phyloP scores from a whole-genome alignment of 257 asterid genomes.

The Nicotiana noctiflora region DNA sequence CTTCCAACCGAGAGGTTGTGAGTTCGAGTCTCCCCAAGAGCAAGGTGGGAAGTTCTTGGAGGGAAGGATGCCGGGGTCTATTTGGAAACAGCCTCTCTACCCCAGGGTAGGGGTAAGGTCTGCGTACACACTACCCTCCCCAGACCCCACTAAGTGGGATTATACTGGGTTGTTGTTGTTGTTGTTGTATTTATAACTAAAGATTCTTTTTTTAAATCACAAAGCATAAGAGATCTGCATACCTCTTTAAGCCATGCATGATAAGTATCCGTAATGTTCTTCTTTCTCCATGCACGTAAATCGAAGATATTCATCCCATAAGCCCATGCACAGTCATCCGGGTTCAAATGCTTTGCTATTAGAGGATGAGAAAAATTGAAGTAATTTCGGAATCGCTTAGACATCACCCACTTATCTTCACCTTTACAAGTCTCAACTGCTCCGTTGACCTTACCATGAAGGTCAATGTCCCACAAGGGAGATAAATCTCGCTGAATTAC shows the following conservation, averaged over 20 bases:
- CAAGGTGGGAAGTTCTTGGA: too few species aligned
- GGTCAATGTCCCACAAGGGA: slow-evolving; percentile 88
- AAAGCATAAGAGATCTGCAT: slow-evolving; percentile 1
- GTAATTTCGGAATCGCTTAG: slow-evolving; percentile 80
- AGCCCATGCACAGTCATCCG: slow-evolving; percentile 98
- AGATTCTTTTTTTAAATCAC: background rate
- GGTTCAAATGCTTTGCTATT: slow-evolving; percentile 69
- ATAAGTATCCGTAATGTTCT: slow-evolving; percentile 70
- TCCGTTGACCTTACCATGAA: slow-evolving; percentile 85
- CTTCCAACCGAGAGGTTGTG: too few species aligned
- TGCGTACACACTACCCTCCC: too few species aligned
- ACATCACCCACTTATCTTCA: slow-evolving; percentile 97
- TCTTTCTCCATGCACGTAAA: slow-evolving; percentile 74
- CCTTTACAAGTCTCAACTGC: slow-evolving; percentile 99
- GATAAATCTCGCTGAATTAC: slow-evolving; percentile 89
- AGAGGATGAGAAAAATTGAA: slow-evolving; percentile 96
- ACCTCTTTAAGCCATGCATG: slow-evolving; percentile 97
- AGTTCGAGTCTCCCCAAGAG: too few species aligned
- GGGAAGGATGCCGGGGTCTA: too few species aligned
- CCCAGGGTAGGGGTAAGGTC: too few species aligned
- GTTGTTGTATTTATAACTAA: background rate
- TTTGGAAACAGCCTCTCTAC: too few species aligned
- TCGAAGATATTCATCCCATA: slow-evolving; percentile 98
- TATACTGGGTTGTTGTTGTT: too few species aligned
- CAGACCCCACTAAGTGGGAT: too few species aligned